phyloP scores from a whole-genome alignment of 805 yeast species.

The Ogataea pini region DNA sequence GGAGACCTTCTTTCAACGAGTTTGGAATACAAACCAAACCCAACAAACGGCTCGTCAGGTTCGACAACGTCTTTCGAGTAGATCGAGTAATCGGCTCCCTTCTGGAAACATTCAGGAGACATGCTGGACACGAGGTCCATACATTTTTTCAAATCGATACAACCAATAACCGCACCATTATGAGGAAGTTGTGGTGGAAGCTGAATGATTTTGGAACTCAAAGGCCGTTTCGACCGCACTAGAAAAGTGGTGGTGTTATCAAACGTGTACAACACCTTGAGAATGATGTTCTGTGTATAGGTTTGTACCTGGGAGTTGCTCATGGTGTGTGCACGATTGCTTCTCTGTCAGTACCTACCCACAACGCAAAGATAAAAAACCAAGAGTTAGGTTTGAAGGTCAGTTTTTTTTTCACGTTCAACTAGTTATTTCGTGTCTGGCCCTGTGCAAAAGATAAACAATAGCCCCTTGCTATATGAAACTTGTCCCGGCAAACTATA shows the following conservation, averaged over 20 bases:
- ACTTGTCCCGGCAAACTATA: not conserved
- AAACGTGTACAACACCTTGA: constrained; percentile 43
- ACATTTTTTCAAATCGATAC: constrained; percentile 46
- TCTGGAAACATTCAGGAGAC: constrained; percentile 45
- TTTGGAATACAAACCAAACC: constrained; percentile 43
- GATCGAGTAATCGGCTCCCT: constrained; percentile 46
- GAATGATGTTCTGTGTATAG: constrained; percentile 29
- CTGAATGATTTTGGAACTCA: constrained; percentile 43
- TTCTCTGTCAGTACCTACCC: not conserved
- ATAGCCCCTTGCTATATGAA: not conserved
- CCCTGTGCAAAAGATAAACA: constrained; percentile 13
- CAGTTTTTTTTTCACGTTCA: not conserved
- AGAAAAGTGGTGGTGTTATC: constrained; percentile 45
- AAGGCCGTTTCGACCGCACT: constrained; percentile 39
- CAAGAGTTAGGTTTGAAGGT: not conserved
- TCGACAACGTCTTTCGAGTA: constrained; percentile 50
- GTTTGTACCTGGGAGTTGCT: constrained; percentile 25
- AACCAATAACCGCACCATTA: constrained; percentile 44
- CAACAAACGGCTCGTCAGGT: constrained; percentile 53
- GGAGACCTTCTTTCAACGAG: constrained; percentile 27
- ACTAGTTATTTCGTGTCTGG: constrained; percentile 14
- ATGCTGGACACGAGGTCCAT: constrained; percentile 46
- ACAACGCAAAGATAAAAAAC: not conserved
- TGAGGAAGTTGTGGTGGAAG: constrained; percentile 42
- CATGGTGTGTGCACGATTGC: constrained; percentile 11